phyloP scores from a whole-genome alignment of 768 basidiomycete species.

The Naganishia kalamii region DNA sequence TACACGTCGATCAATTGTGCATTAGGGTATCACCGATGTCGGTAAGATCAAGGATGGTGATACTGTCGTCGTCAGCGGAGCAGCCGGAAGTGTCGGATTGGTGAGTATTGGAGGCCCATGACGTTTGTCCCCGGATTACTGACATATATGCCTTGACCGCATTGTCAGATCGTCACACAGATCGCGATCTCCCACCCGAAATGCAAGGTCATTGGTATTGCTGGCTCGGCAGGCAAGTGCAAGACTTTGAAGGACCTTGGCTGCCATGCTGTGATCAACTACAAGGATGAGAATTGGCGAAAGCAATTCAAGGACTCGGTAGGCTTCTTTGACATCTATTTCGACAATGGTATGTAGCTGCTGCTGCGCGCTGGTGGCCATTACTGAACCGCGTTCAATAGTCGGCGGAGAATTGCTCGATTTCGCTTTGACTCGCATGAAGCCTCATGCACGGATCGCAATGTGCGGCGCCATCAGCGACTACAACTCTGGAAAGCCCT shows the following conservation, averaged over 20 bases:
- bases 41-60: slow-evolving; percentile 77
- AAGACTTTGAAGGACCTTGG: slow-evolving; percentile 77
- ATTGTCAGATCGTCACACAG: slow-evolving; percentile 37
- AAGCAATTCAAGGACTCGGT: slow-evolving; percentile 64
- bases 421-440: slow-evolving; percentile 65
- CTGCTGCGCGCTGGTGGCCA: neutral
- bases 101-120: slow-evolving; percentile 26
- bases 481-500: slow-evolving; percentile 49
- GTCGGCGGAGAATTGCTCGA: slow-evolving; percentile 76
- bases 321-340: slow-evolving; percentile 49
- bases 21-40: slow-evolving; percentile 72
- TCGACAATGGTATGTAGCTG: slow-evolving; percentile 40
- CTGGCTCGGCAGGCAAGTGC: slow-evolving; percentile 77
- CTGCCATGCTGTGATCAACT: slow-evolving; percentile 75
- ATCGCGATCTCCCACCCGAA: slow-evolving; percentile 42
- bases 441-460: slow-evolving; percentile 67
- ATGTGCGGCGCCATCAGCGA: slow-evolving; percentile 83
- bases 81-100: slow-evolving; percentile 60
- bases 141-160: neutral
- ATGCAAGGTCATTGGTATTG: slow-evolving; percentile 74
- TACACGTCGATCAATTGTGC: neutral
- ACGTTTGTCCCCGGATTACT: neutral
- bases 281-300: slow-evolving; percentile 69
- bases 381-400: slow-evolving; percentile 8
- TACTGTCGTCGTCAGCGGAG: slow-evolving; percentile 77